Evolutionary conservation across 1,284 basidiomycete genomes (phyloP).

Genomic region (Microbotryomycetes sp.): DNA sequence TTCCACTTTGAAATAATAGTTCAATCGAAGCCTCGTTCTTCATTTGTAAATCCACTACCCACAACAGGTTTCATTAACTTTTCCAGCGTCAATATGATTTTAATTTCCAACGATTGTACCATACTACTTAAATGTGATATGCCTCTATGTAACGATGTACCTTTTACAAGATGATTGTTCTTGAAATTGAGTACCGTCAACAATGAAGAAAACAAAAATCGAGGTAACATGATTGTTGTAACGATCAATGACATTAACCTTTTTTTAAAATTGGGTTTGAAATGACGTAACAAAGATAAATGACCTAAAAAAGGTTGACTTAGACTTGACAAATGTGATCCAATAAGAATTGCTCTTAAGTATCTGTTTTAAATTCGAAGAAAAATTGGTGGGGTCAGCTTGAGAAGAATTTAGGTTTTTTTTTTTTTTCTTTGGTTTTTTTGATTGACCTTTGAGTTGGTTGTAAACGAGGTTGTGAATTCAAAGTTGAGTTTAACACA

Average conservation of each 20-base stretch:
- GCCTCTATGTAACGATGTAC: background rate
- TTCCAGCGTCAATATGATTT: background rate
- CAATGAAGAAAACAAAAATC: slow-evolving; percentile 11
- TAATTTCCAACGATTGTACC: background rate
- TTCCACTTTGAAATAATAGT: slow-evolving; percentile 7
- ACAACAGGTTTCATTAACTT: background rate
- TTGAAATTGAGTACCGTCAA: background rate
- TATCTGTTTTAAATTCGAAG: slow-evolving; percentile 5
- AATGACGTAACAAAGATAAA: slow-evolving; percentile 16
- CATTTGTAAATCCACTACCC: slow-evolving; percentile 19
- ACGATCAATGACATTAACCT: background rate
- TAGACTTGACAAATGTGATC: slow-evolving; percentile 22
- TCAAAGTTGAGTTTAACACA: too few relatives aligned
- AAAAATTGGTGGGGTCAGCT: background rate
- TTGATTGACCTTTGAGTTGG: background rate
- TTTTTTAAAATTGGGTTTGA: slow-evolving; percentile 5
- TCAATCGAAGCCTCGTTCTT: background rate
- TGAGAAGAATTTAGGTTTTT: slow-evolving; percentile 1
- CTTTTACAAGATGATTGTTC: background rate
- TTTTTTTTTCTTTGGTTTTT: background rate
- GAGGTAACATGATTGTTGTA: slow-evolving; percentile 9
- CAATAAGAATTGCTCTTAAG: slow-evolving; percentile 12
- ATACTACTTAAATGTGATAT: background rate
- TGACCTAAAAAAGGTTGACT: slow-evolving; percentile 22
- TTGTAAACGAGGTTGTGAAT: background rate